Evolutionary conservation across 371 early-diverging fungal genomes (phyloP).

Genomic region (Blyttiomyces sp.): DNA sequence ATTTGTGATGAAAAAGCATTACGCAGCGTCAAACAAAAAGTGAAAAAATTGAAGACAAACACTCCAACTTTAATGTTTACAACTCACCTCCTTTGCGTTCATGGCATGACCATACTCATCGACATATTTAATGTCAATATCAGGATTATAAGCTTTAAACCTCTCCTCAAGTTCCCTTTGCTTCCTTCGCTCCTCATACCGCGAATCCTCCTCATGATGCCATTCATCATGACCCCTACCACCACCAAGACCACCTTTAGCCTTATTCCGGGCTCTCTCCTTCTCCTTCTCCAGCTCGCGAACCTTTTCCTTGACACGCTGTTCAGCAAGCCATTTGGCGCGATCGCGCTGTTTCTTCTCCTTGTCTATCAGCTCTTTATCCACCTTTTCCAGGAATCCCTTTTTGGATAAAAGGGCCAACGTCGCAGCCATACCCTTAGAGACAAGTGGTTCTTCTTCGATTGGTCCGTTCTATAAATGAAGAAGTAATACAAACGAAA

Average conservation of each 20-base stretch:
- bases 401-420: constrained; percentile 72
- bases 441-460: constrained; percentile 79
- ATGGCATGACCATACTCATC: constrained; percentile 82
- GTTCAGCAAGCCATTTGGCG: constrained; percentile 66
- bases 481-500: background rate
- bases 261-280: constrained; percentile 49
- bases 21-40: background rate
- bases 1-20: no score
- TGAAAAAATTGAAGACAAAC: background rate
- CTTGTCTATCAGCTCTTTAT: constrained; percentile 57
- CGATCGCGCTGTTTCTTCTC: constrained; percentile 65
- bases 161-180: constrained; percentile 74
- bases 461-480: background rate
- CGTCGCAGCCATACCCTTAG: constrained; percentile 81
- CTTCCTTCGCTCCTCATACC: constrained; percentile 50
- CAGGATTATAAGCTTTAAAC: constrained; percentile 88
- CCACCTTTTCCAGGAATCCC: constrained; percentile 63
- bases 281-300: constrained; percentile 49
- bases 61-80: background rate
- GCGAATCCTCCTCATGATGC: constrained; percentile 64
- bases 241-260: constrained; percentile 36
- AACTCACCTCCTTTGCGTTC: constrained; percentile 72
- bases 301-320: constrained; percentile 52
- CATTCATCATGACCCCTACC: constrained; percentile 31
- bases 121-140: constrained; percentile 83